Percentiles rank a stretch among this genome's conserved stretches.
Evolutionary conservation across 257 asterid species (phyloP).

Genomic region (Scutellaria galericulata): DNA sequence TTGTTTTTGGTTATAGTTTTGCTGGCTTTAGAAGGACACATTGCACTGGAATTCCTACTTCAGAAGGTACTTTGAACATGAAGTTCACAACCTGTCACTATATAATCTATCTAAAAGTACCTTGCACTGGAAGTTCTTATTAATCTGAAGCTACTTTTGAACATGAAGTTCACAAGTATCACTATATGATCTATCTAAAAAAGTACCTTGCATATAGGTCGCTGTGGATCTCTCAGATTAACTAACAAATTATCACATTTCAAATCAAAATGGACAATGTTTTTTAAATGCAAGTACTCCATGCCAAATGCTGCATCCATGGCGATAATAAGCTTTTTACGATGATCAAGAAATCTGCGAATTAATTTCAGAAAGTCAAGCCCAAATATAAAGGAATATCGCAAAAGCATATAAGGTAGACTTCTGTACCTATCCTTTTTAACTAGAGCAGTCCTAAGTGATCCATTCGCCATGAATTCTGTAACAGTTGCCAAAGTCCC

Average conservation of each 20-base stretch:
- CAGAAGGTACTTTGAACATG: constrained; percentile 21
- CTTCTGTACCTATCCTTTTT: constrained; percentile 63
- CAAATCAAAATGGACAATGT: constrained; percentile 81
- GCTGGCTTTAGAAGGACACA: constrained; percentile 20
- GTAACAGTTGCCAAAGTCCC: constrained; percentile 80
- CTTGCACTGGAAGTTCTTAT: constrained; percentile 47
- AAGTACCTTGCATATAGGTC: constrained; percentile 50
- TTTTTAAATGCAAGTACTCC: constrained; percentile 79
- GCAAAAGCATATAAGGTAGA: constrained; percentile 28
- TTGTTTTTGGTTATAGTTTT: neutral
- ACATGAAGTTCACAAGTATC: constrained; percentile 21
- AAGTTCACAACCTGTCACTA: constrained; percentile 9
- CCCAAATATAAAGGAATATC: constrained; percentile 28
- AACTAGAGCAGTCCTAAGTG: constrained; percentile 62
- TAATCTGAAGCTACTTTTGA: constrained; percentile 2
- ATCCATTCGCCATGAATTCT: constrained; percentile 82
- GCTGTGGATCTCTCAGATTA: constrained; percentile 65
- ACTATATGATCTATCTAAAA: constrained; percentile 20
- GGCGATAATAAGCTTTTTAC: constrained; percentile 66
- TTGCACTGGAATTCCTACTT: neutral
- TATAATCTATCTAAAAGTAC: constrained; percentile 41
- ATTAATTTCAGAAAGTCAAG: constrained; percentile 36
- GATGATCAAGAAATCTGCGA: constrained; percentile 62
- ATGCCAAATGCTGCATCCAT: constrained; percentile 90
- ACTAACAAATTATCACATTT: constrained; percentile 82